These are phyloP conservation scores for Pogostemon cablin DNA, from an alignment of 257 asterid genomes.

Conservation along the genomic window DNA sequence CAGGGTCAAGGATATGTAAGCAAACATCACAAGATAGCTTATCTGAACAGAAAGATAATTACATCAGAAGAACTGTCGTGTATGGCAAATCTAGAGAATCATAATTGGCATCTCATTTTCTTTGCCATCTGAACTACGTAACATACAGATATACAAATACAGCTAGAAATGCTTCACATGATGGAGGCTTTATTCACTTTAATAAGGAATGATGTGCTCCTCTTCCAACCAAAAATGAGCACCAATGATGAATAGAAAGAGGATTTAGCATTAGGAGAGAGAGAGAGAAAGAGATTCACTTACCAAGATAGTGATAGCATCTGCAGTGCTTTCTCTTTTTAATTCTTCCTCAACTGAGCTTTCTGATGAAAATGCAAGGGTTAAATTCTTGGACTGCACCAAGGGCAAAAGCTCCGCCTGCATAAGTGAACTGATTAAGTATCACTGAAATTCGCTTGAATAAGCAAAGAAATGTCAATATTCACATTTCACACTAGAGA, in stretches of 20 bases:
- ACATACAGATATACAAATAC: background rate
- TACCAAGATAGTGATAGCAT: constrained; percentile 93
- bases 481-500: constrained; percentile 12
- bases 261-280: background rate
- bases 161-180: background rate
- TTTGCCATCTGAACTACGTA: background rate
- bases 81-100: constrained; percentile 5
- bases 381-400: constrained; percentile 73
- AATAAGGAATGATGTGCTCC: constrained; percentile 8
- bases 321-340: constrained; percentile 98
- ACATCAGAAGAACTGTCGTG: constrained; percentile 8
- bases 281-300: constrained; percentile 17
- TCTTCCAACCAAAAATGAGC: constrained; percentile 7
- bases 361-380: constrained; percentile 91
- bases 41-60: constrained; percentile 56
- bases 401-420: constrained; percentile 92
- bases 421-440: constrained; percentile 38
- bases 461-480: constrained; percentile 1
- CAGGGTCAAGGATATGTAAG: constrained; percentile 95
- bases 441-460: constrained; percentile 14
- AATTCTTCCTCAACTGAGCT: constrained; percentile 96
- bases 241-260: background rate
- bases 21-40: constrained; percentile 99
- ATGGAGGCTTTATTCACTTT: constrained; percentile 12
- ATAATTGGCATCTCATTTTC: background rate